Conservation (phyloP, 2,329 filamentous ascomycete genomes). For the Onygenales sp. region DNA sequence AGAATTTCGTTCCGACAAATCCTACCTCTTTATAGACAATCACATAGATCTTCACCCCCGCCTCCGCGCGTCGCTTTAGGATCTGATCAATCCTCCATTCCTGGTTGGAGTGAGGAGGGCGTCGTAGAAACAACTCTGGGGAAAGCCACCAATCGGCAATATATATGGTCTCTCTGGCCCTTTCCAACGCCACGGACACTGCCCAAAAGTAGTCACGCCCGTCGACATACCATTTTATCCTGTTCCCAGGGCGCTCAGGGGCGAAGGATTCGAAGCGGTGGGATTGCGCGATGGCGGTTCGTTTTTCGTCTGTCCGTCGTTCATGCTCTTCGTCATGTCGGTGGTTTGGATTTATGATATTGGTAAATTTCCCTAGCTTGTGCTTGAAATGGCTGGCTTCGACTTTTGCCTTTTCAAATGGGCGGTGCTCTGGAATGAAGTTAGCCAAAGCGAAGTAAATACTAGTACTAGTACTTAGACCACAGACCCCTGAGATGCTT, state of each 20-base stretch:
- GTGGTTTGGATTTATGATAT: slow-evolving; percentile 74
- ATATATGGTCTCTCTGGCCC: slow-evolving; percentile 86
- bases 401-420: slow-evolving; percentile 35
- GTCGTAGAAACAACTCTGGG: slow-evolving; percentile 72
- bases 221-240: slow-evolving; percentile 95
- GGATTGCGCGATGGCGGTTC: slow-evolving; percentile 62
- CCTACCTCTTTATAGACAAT: slow-evolving; percentile 91
- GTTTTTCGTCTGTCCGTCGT: slow-evolving; percentile 70
- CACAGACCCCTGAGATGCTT: slow-evolving; percentile 5
- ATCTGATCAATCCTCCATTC: slow-evolving; percentile 79
- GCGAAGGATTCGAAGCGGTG: slow-evolving; percentile 88
- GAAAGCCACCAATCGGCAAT: slow-evolving; percentile 96
- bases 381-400: slow-evolving; percentile 51
- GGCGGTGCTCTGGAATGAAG: slow-evolving; percentile 18
- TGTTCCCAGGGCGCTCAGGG: slow-evolving; percentile 73
- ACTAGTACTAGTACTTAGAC: neutral
- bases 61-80: slow-evolving; percentile 78
- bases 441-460: neutral
- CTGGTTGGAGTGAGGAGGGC: slow-evolving; percentile 71
- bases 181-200: slow-evolving; percentile 75
- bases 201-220: slow-evolving; percentile 92
- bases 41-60: slow-evolving; percentile 87
- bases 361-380: slow-evolving; percentile 55
- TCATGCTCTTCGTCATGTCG: slow-evolving; percentile 93
- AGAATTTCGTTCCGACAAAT: slow-evolving; percentile 22